Base-by-base conservation (phyloP, 2,329 filamentous ascomycete species). In the Knufia petricola region DNA sequence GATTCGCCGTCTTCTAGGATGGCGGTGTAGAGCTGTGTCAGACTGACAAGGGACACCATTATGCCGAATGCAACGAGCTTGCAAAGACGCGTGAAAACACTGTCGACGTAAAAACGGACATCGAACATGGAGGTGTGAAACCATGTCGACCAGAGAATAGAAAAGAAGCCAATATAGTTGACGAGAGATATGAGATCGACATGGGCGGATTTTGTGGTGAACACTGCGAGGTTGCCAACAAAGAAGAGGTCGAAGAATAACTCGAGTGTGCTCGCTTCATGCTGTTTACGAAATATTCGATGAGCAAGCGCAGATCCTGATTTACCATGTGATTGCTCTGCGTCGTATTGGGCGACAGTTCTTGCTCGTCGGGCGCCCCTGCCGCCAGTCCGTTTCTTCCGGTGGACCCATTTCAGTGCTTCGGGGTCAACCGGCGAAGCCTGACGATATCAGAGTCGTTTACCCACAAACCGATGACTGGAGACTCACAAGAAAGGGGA, bases 111-210 rank as follows among this genome's bases (percentile, higher is more conserved):
- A 59, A 82, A 84, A 0, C 81, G 78, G 30, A 84, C 75, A 61
- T 85, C 81, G 60, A 79, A 82, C 1, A 84, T 64, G 6, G 74
- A 73, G 20, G 79, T 75, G 51, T 81, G 69, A 30, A 82, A 72
- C 81, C 81, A 84, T n/a, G 77, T 82, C 50, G 81, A 75, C 81
- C 80, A 84, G 4, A 84, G 66, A 15, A 84, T 68, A 19, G 74
- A 63, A 58, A 79, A 71, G 60, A 75, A 77, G 36, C 76, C 66
- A 46, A 77, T 65, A 58, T 78, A 74, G 30, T 70, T 64, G 41
- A 61, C 62, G 12, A 72, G 51, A 17, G 10, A n/a, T n/a, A 8
- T 4, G 7, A 63, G 47, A 53, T 75, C 70, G 55, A 75, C 76
- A 53, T 79, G 76, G 36, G 77, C 73, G 54, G 77, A 72, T 3